Evolutionary conservation across 164 flowering plant species (phyloP).

Genomic region (Annona squamosa): DNA sequence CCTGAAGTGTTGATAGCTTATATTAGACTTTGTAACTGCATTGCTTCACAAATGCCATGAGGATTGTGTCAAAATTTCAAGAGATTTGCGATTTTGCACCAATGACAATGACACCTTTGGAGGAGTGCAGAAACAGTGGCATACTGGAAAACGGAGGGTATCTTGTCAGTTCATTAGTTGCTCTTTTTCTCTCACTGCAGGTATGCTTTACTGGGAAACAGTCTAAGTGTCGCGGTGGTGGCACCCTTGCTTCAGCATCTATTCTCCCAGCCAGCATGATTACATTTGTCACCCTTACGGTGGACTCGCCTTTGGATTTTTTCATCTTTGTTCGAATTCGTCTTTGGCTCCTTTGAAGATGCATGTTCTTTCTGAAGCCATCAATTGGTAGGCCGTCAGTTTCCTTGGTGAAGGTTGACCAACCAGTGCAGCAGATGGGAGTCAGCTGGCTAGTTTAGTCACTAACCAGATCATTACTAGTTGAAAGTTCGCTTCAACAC

Average conservation of each 20-base stretch:
- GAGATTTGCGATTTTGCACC: neutral
- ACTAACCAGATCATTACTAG: too few relatives aligned
- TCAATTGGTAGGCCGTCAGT: neutral
- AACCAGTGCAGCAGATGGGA: too few relatives aligned
- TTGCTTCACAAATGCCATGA: neutral
- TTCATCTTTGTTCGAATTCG: neutral
- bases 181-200: conserved; percentile 33
- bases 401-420: too few relatives aligned
- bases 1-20: neutral
- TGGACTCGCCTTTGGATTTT: neutral
- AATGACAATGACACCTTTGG: neutral
- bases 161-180: neutral
- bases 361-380: neutral
- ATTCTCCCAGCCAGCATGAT: conserved; percentile 17
- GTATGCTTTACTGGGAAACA: conserved; percentile 91
- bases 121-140: neutral
- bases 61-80: neutral
- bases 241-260: conserved; percentile 35
- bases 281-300: neutral
- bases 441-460: too few relatives aligned
- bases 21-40: neutral
- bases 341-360: neutral
- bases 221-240: conserved; percentile 86
- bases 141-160: neutral
- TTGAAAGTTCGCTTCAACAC: too few relatives aligned